These are phyloP conservation scores for Lineolata rhizophorae DNA, from an alignment of 495 filamentous ascomycete genomes.

Conservation along the genomic window DNA sequence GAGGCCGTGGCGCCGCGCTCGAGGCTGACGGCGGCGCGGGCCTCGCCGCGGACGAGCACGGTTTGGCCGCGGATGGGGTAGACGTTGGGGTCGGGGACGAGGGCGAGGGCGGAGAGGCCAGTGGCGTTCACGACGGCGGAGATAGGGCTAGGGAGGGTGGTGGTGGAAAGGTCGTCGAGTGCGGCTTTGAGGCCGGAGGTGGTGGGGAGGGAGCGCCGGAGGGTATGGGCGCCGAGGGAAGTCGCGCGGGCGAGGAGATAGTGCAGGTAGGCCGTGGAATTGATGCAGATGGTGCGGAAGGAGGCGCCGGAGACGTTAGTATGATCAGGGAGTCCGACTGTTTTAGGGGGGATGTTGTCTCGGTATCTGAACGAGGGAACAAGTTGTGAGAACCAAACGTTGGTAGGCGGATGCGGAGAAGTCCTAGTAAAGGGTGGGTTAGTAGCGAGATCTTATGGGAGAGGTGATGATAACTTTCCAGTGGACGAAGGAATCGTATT, in stretches of 20 bases:
- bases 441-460: too few relatives aligned
- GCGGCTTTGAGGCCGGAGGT: neutral
- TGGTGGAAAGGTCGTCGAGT: neutral
- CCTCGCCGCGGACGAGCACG: conserved; percentile 15
- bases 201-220: conserved; percentile 2
- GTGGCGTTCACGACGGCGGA: conserved; percentile 17
- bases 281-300: conserved; percentile 1
- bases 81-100: conserved; percentile 12
- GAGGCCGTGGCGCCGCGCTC: neutral
- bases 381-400: too few relatives aligned
- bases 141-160: conserved; percentile 5
- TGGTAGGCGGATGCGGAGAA: too few relatives aligned
- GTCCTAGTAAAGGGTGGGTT: too few relatives aligned
- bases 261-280: conserved; percentile 2
- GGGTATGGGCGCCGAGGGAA: conserved; percentile 1
- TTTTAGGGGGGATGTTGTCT: too few relatives aligned
- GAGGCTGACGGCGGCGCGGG: conserved; percentile 3
- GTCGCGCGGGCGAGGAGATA: conserved; percentile 1
- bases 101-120: conserved; percentile 12
- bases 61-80: conserved; percentile 18
- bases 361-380: too few relatives aligned
- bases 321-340: too few relatives aligned
- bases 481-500: too few relatives aligned
- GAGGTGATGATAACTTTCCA: too few relatives aligned
- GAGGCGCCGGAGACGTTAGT: conserved; percentile 1